Evolutionary conservation across 2,329 filamentous ascomycete species (phyloP).

Genomic region (Penicillium sp.): DNA sequence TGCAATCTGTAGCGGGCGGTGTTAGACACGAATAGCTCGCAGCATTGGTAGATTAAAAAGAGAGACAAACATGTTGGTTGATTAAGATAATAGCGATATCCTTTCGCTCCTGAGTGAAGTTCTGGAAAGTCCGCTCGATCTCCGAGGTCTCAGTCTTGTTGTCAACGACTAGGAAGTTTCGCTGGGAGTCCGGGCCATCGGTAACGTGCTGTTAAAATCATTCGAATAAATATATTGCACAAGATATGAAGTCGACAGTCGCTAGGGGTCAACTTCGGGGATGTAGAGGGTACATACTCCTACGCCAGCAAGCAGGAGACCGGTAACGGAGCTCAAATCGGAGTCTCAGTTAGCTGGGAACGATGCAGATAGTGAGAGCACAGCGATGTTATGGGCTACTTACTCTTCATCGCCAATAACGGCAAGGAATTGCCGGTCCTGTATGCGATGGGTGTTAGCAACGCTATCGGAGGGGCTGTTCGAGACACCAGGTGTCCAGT

Average conservation of each 20-base stretch:
- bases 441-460: slow-evolving; percentile 14
- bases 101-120: slow-evolving; percentile 83
- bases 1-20: slow-evolving; percentile 61
- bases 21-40: background rate
- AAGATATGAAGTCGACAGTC: background rate
- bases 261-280: background rate
- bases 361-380: background rate
- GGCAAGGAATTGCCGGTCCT: slow-evolving; percentile 91
- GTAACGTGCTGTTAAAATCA: slow-evolving; percentile 71
- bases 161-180: slow-evolving; percentile 98
- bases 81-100: slow-evolving; percentile 96
- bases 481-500: slow-evolving; percentile 15
- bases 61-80: slow-evolving; percentile 78
- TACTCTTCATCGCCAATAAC: slow-evolving; percentile 92
- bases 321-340: slow-evolving; percentile 78
- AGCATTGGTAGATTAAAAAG: background rate
- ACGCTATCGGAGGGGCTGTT: slow-evolving; percentile 42
- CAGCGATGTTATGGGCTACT: background rate
- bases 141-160: slow-evolving; percentile 80
- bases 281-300: slow-evolving; percentile 58
- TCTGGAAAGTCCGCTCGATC: slow-evolving; percentile 86
- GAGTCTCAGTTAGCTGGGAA: slow-evolving; percentile 16
- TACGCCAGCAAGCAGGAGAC: slow-evolving; percentile 88
- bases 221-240: background rate
- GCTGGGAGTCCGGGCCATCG: slow-evolving; percentile 78